Conservation (phyloP, 768 basidiomycete species). For the Dioszegia crocea region DNA sequence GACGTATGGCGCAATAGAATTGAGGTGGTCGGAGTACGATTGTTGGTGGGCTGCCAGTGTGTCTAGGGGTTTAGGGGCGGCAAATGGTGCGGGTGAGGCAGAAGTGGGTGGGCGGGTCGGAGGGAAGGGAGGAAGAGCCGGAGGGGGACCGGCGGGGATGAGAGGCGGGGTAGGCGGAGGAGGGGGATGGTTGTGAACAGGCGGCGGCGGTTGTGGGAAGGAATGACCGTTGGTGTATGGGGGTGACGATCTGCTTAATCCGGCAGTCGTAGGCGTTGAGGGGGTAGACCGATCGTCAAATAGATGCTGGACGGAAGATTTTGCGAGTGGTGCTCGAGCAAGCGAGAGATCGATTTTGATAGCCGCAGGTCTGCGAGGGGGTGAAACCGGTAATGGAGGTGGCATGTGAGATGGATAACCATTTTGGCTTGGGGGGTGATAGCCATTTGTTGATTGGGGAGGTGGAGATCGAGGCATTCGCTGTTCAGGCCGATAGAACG, state of each 20-base stretch:
- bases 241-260: background rate
- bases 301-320: background rate
- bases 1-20: slow-evolving; percentile 36
- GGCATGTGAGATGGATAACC: too few species aligned
- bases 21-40: slow-evolving; percentile 11
- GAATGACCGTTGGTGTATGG: background rate
- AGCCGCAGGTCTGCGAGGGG: background rate
- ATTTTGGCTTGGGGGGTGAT: too few species aligned
- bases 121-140: background rate
- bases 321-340: background rate
- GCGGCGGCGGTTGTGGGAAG: background rate
- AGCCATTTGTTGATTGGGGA: too few species aligned
- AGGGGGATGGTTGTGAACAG: background rate
- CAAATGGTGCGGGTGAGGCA: background rate
- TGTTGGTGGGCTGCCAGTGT: background rate
- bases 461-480: too few species aligned
- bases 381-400: slow-evolving; percentile 11
- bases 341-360: background rate
- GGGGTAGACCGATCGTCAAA: background rate
- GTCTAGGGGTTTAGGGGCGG: background rate
- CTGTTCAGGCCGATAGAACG: too few species aligned
- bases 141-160: too few species aligned
- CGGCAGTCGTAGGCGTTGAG: background rate
- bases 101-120: background rate
- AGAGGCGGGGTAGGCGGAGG: background rate